phyloP scores from a whole-genome alignment of 2,329 filamentous ascomycete species.

The Colletotrichum lentis region DNA sequence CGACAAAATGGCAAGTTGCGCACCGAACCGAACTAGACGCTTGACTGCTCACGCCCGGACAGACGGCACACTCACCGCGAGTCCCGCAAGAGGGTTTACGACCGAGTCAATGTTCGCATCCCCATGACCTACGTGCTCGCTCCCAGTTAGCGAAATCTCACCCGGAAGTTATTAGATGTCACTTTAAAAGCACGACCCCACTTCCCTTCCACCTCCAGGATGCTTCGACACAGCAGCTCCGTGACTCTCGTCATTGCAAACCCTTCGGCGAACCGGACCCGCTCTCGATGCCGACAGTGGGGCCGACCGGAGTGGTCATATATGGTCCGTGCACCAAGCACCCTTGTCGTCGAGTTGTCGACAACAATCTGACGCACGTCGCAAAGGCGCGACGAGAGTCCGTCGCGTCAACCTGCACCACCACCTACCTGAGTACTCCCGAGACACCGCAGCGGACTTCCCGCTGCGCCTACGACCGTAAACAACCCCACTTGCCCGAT shows the following conservation, averaged over 20 bases:
- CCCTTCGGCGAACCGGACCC: conserved; percentile 15
- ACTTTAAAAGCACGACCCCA: not conserved
- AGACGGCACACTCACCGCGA: not conserved
- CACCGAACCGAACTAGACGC: not conserved
- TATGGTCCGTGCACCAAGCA: conserved; percentile 5
- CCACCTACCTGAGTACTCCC: not conserved
- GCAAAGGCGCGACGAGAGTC: conserved; percentile 14
- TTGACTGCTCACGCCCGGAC: not conserved
- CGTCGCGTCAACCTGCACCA: conserved; percentile 21
- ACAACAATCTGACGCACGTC: conserved; percentile 10
- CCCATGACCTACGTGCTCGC: not conserved
- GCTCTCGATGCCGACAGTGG: conserved; percentile 10
- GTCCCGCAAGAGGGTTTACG: not conserved
- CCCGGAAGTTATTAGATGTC: not conserved
- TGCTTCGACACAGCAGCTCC: not conserved
- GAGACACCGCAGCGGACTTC: conserved; percentile 1
- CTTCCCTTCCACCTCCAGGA: not conserved
- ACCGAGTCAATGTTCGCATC: conserved; percentile 3
- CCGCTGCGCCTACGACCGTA: conserved; percentile 2
- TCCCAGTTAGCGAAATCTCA: not conserved
- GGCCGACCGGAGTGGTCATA: not conserved
- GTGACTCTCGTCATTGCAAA: not conserved
- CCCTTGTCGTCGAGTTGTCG: conserved; percentile 4
- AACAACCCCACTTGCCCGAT: conserved; percentile 2
- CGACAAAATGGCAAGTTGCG: not conserved